Evolutionary conservation across 2,329 filamentous ascomycete genomes (phyloP).

Genomic region (Penicillium corylophilum): DNA sequence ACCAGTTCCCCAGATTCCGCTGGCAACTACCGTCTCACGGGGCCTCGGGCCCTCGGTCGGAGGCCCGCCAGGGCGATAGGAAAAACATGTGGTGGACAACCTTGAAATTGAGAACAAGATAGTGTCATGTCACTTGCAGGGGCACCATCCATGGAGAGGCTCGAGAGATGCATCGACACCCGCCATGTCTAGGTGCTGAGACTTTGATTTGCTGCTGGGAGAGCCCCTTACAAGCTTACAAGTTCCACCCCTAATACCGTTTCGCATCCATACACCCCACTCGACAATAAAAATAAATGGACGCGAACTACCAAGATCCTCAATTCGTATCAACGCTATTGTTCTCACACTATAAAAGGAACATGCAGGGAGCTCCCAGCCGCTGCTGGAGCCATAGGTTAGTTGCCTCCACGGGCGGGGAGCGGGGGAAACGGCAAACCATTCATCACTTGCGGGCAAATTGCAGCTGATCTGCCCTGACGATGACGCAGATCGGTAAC

Average conservation of each 20-base stretch:
- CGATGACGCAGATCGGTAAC: neutral
- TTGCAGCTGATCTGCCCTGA: neutral
- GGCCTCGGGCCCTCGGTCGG: slow-evolving; percentile 11
- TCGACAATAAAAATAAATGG: neutral
- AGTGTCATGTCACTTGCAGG: neutral
- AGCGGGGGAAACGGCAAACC: neutral
- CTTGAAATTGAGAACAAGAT: neutral
- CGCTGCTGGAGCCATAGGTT: neutral
- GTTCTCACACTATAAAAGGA: neutral
- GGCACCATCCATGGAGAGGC: neutral
- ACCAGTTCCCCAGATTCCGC: slow-evolving; percentile 9
- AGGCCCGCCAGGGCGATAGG: neutral
- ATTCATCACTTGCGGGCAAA: neutral
- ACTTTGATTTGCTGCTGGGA: neutral
- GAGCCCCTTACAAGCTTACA: neutral
- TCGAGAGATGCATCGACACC: neutral
- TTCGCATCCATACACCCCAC: neutral
- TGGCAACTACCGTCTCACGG: neutral
- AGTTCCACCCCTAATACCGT: neutral
- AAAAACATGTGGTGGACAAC: slow-evolving; percentile 2
- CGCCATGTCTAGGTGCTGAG: neutral
- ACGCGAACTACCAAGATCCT: neutral
- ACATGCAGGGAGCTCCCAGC: neutral
- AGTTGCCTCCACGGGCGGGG: neutral
- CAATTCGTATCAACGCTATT: neutral